Percentiles rank a stretch among this genome's conserved stretches.
Conservation (phyloP, 139 green algal species). For the Nannochloris sp. region DNA sequence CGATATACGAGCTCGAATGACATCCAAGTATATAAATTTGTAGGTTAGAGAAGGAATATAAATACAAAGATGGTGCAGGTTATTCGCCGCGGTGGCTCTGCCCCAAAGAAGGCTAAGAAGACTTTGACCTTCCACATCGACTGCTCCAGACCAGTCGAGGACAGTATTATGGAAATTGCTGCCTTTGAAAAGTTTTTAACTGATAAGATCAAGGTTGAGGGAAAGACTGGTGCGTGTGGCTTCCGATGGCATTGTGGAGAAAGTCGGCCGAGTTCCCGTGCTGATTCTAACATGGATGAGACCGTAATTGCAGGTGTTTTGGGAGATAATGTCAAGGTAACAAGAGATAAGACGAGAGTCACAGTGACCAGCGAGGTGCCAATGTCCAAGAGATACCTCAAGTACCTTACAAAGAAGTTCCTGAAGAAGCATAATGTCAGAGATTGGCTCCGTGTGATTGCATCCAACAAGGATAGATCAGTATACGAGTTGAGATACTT, state of each 20-base stretch:
- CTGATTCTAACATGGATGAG: conserved; percentile 20
- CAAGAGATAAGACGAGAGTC: conserved; percentile 86
- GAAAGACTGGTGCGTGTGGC: conserved; percentile 48
- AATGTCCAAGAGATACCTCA: conserved; percentile 89
- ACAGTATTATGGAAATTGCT: conserved; percentile 88
- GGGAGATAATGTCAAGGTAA: conserved; percentile 73
- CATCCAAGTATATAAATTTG: background rate
- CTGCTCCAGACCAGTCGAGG: conserved; percentile 83
- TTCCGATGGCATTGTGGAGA: conserved; percentile 8
- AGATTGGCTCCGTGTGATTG: conserved; percentile 97
- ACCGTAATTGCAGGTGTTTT: conserved; percentile 46
- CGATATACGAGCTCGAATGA: background rate
- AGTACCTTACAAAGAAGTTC: conserved; percentile 99
- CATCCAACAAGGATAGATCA: conserved; percentile 93
- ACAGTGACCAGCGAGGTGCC: conserved; percentile 67
- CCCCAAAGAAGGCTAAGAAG: conserved; percentile 66
- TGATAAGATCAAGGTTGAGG: conserved; percentile 95
- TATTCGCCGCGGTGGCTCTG: conserved; percentile 8
- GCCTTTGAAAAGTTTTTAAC: conserved; percentile 97
- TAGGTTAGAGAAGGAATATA: conserved; percentile 14
- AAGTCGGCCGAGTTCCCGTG: background rate
- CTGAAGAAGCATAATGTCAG: conserved; percentile 99
- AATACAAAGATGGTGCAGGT: conserved; percentile 30
- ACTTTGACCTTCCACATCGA: conserved; percentile 73
- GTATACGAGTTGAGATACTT: conserved; percentile 99